Evolutionary conservation across 306 rosid species (phyloP).

Genomic region (Ammopiptanthus mongolicus): DNA sequence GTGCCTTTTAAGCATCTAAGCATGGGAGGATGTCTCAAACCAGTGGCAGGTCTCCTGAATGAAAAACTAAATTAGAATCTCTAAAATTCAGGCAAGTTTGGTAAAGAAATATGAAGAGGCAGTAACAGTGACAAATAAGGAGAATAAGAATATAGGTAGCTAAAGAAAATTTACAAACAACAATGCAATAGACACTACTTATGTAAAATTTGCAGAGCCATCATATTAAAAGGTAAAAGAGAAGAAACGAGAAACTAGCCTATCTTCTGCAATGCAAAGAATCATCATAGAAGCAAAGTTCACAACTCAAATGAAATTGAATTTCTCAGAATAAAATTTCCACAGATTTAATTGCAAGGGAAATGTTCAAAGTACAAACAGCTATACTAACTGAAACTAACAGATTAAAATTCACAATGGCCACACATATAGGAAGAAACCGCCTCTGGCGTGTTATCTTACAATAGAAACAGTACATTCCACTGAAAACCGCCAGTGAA

Average conservation of each 20-base stretch:
- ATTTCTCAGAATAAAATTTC: slow-evolving; percentile 28
- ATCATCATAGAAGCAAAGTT: not conserved
- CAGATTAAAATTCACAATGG: slow-evolving; percentile 30
- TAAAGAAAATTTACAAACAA: slow-evolving; percentile 2
- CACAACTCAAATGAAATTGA: slow-evolving; percentile 14
- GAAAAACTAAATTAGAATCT: slow-evolving; percentile 82
- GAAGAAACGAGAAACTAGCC: not conserved
- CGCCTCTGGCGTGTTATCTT: slow-evolving; percentile 95
- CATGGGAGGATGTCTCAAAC: slow-evolving; percentile 85
- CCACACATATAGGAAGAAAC: slow-evolving; percentile 57
- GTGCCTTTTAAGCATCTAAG: slow-evolving; percentile 87
- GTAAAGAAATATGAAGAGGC: slow-evolving; percentile 22
- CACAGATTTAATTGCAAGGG: slow-evolving; percentile 40
- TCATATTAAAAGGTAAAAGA: not conserved
- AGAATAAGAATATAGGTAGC: not conserved
- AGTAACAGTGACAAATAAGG: slow-evolving; percentile 15
- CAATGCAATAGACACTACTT: too few species aligned
- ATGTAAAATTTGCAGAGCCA: not conserved
- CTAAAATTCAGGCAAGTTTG: slow-evolving; percentile 42
- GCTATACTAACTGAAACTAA: slow-evolving; percentile 24
- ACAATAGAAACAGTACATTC: slow-evolving; percentile 98
- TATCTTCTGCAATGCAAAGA: slow-evolving; percentile 19
- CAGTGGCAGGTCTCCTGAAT: slow-evolving; percentile 84
- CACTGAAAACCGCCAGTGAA: slow-evolving; percentile 75
- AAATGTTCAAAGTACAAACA: slow-evolving; percentile 54